Evolutionary conservation across 306 rosid genomes (phyloP), one percentile per base, ranked within the genome.

Genomic region (Sphenostylis stenocarpa): DNA sequence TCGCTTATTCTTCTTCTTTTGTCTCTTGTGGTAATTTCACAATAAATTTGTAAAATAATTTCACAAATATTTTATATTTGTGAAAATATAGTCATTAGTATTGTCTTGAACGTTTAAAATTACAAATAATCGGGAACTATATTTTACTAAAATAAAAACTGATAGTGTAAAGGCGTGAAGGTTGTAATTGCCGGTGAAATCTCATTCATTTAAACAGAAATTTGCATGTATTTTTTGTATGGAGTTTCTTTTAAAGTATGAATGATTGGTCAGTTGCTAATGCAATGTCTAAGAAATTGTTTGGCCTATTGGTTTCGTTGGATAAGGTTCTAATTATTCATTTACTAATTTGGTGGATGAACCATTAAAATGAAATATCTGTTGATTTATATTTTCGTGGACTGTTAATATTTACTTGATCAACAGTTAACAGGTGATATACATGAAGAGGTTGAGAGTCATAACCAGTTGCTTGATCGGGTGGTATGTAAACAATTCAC

Each of bases 361-460:
- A 19, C n/a, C 61, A 43, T 49, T 62, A 36, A 67, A 70, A 52
- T 24, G 63, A 77, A 44, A 82, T 76, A 53, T 71, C 80, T 63
- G 16, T 56, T 52, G 56, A 65, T 67, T 26, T 76, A 7, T 68
- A 51, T 77, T 67, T 71, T 67, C 21, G 10, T 45, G 24, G 66
- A 67, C 45, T 69, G 15, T 24, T 82, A 44, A 64, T 65, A 16
- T 76, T 82, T 71, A 28, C 65, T 76, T 76, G 17, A 66, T 24
- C 78, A 76, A 75, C 93, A 95, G 99, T 82, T 95, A 77, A 95
- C 99, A 41, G 97, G 97, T 48, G 99, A 92, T 88, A 90, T 95
- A 80, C 96, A 92, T 21, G 92, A 92, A 60, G 99, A 92, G 86
- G 97, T 89, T 71, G 97, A 92, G 79, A 90, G 85, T 81, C 99